Conservation (phyloP, 2,329 filamentous ascomycete genomes). For the Venturia asperata region DNA sequence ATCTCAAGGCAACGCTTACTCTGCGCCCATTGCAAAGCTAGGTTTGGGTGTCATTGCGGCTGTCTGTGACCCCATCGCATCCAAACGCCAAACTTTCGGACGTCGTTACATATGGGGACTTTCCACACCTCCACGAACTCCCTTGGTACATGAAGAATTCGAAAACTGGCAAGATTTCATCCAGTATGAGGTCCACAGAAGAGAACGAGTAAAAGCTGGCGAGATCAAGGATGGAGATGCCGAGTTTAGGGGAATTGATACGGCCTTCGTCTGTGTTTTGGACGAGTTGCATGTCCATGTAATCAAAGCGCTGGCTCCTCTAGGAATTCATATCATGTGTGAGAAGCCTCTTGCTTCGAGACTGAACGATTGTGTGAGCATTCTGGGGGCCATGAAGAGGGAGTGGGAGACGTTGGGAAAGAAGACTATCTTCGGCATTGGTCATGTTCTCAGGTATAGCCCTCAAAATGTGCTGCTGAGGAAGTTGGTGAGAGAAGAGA, state of each 20-base stretch:
- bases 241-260: conserved; percentile 39
- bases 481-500: conserved; percentile 66
- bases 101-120: conserved; percentile 64
- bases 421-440: conserved; percentile 69
- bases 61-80: conserved; percentile 75
- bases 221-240: conserved; percentile 24
- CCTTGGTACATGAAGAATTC: conserved; percentile 53
- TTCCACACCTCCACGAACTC: conserved; percentile 32
- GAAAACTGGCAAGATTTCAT: conserved; percentile 66
- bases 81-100: conserved; percentile 68
- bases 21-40: conserved; percentile 22
- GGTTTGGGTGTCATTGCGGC: conserved; percentile 58
- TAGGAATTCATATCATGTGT: conserved; percentile 76
- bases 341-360: conserved; percentile 89
- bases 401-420: conserved; percentile 16
- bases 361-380: conserved; percentile 68
- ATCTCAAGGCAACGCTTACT: conserved; percentile 33
- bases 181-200: conserved; percentile 59
- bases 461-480: conserved; percentile 85
- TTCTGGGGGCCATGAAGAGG: conserved; percentile 52
- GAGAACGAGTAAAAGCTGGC: conserved; percentile 42
- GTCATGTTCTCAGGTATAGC: conserved; percentile 88
- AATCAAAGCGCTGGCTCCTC: conserved; percentile 62
- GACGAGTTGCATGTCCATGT: conserved; percentile 86
- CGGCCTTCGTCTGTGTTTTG: conserved; percentile 65